phyloP scores from a whole-genome alignment of 371 early-diverging fungal genomes.

The Mortierella sp. region DNA sequence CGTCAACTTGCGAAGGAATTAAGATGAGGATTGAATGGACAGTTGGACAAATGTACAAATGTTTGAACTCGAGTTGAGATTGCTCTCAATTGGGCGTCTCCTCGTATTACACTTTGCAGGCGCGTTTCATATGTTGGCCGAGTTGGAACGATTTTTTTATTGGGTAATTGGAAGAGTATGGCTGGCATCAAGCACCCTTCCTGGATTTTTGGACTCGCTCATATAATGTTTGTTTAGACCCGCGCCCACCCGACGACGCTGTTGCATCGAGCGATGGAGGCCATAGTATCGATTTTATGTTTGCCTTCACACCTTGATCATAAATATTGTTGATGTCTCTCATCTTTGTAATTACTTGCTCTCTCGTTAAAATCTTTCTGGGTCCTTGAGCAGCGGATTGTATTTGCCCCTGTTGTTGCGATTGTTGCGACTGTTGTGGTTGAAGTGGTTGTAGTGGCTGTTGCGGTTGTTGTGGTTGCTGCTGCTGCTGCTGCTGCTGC shows the following conservation, averaged over 20 bases:
- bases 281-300: slow-evolving; percentile 50
- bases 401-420: slow-evolving; percentile 12
- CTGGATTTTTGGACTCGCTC: slow-evolving; percentile 19
- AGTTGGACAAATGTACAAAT: no score
- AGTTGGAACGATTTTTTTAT: slow-evolving; percentile 1
- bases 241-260: not conserved
- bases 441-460: slow-evolving; percentile 7
- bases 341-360: slow-evolving; percentile 60
- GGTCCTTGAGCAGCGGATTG: slow-evolving; percentile 4
- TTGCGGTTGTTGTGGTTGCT: not conserved
- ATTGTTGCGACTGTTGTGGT: slow-evolving; percentile 20
- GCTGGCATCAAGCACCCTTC: slow-evolving; percentile 19
- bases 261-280: slow-evolving; percentile 27
- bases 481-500: slow-evolving; percentile 26
- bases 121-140: not conserved
- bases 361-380: slow-evolving; percentile 6
- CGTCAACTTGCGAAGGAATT: no score
- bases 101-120: not conserved
- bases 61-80: no score
- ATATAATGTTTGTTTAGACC: not conserved
- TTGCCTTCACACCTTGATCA: slow-evolving; percentile 69
- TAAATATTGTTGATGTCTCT: slow-evolving; percentile 75
- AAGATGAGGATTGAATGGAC: no score
- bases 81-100: no score
- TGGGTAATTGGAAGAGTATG: not conserved